Conservation (phyloP, 352 stramenopile species). For the Phytophthora sojae region DNA sequence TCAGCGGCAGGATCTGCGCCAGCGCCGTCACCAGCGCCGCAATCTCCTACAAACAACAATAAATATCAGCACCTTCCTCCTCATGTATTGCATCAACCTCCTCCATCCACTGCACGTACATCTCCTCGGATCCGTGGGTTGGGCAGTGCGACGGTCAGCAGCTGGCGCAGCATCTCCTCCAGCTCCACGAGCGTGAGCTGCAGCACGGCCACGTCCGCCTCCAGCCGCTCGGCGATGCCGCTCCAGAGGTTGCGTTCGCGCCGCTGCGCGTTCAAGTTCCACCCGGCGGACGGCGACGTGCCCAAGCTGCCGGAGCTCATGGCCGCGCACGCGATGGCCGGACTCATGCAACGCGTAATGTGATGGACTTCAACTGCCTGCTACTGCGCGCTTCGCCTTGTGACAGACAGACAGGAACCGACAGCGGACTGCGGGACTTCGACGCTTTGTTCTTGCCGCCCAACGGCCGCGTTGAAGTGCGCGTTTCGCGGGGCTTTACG, state of each 20-base stretch:
- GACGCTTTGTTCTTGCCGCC: background rate
- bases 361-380: background rate
- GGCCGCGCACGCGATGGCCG: constrained; percentile 19
- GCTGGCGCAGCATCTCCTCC: constrained; percentile 82
- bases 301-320: constrained; percentile 11
- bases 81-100: background rate
- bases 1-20: constrained; percentile 67
- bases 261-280: constrained; percentile 69
- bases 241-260: constrained; percentile 78
- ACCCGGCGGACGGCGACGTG: constrained; percentile 41
- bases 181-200: constrained; percentile 79
- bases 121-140: constrained; percentile 74
- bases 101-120: constrained; percentile 20
- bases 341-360: constrained; percentile 32
- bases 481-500: background rate
- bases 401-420: background rate
- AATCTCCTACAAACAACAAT: constrained; percentile 47
- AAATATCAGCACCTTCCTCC: background rate
- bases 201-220: constrained; percentile 61
- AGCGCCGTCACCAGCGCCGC: constrained; percentile 68
- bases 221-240: constrained; percentile 55
- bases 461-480: background rate
- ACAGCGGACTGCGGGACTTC: background rate
- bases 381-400: constrained; percentile 19
- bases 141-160: constrained; percentile 64